These are phyloP conservation scores for Claviceps monticola DNA, from an alignment of 2,329 filamentous ascomycete genomes.

Conservation along the genomic window DNA sequence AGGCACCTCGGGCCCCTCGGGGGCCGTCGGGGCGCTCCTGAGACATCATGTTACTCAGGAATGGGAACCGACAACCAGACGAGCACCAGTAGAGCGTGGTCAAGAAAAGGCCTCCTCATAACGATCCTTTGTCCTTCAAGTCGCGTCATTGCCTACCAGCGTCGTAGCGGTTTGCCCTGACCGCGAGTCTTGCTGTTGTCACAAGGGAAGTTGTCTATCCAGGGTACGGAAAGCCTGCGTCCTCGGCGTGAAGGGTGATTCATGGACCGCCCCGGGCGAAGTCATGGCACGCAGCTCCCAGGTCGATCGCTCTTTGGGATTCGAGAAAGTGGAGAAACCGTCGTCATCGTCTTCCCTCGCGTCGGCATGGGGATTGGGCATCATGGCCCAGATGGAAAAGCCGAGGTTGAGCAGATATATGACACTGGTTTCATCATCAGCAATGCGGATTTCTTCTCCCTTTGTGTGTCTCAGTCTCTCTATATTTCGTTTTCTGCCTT, in stretches of 20 bases:
- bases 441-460: neutral
- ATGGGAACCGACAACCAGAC: neutral
- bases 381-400: conserved; percentile 44
- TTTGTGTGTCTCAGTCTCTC: no score
- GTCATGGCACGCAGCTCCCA: conserved; percentile 46
- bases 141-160: neutral
- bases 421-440: conserved; percentile 23
- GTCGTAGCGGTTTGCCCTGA: neutral
- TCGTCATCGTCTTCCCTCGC: conserved; percentile 27
- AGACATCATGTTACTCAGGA: no score
- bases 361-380: conserved; percentile 41
- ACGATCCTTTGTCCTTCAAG: neutral
- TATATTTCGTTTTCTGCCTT: no score
- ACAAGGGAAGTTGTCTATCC: conserved; percentile 41
- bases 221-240: conserved; percentile 54
- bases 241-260: conserved; percentile 45
- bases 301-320: conserved; percentile 28
- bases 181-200: conserved; percentile 17
- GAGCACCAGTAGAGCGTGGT: neutral
- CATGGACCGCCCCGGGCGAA: conserved; percentile 16
- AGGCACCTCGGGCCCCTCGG: no score
- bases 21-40: no score
- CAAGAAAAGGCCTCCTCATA: neutral
- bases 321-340: conserved; percentile 22
- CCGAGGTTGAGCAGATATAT: conserved; percentile 46